phyloP scores from a whole-genome alignment of 257 asterid genomes.

The Mentha longifolia region DNA sequence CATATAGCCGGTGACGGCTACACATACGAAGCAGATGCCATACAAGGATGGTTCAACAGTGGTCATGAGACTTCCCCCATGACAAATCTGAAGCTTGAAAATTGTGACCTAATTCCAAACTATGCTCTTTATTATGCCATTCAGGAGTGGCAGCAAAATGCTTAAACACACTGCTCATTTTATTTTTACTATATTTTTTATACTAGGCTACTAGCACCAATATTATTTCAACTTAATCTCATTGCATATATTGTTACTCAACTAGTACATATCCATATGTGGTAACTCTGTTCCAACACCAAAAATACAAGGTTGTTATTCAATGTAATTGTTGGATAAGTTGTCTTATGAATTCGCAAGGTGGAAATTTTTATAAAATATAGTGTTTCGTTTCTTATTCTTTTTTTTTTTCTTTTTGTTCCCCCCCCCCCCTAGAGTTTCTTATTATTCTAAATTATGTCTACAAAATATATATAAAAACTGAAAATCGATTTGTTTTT shows the following conservation, averaged over 20 bases:
- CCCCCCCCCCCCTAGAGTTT: too few relatives aligned
- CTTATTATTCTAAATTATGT: too few relatives aligned
- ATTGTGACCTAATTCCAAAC: constrained; percentile 81
- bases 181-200: constrained; percentile 1
- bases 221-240: neutral
- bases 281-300: neutral
- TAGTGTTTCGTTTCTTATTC: too few relatives aligned
- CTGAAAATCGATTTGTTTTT: too few relatives aligned
- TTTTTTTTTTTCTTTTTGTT: too few relatives aligned
- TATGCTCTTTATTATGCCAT: constrained; percentile 88
- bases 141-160: constrained; percentile 84
- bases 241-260: too few relatives aligned
- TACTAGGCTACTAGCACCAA: neutral
- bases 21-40: constrained; percentile 93
- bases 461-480: too few relatives aligned
- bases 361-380: too few relatives aligned
- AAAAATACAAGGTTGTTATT: neutral
- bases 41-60: constrained; percentile 83
- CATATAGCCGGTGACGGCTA: constrained; percentile 89
- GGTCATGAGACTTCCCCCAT: constrained; percentile 92
- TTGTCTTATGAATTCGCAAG: neutral
- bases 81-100: constrained; percentile 83
- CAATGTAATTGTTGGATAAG: neutral
- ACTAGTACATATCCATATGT: too few relatives aligned
- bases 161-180: constrained; percentile 29